Evolutionary conservation across 495 filamentous ascomycete genomes (phyloP), one percentile per base, ranked within the genome.

Genomic region (Penicillium desertorum): DNA sequence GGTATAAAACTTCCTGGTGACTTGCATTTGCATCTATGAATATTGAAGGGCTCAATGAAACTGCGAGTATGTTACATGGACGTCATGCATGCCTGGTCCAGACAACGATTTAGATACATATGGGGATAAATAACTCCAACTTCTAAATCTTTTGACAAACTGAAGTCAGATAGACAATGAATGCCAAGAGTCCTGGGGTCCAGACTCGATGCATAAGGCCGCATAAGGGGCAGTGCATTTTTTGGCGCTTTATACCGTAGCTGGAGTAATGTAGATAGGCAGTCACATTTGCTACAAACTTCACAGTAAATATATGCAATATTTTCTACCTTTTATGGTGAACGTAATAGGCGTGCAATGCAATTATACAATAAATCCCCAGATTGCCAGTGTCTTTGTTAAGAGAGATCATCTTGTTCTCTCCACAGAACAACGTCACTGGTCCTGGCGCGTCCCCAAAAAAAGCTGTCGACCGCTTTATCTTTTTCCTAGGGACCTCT

Each of bases 381-480:
- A 32, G 29, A 34, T 44, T 32, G 41, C 11, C 30, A 44, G 19
- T 44, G 30, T 14, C 30, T 51, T 44, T 54, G 42, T 50, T 59
- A 10, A 46, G 7, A 27, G 45, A 39, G n/a, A n/a, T 17, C 16
- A 8, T 39, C 4, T 7, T 17, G 36, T 37, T 16, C 50, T 58
- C 62, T 60, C 53, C 60, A 55, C 61, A 62, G 49, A 52, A 59
- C 51, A 68, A 69, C 66, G 66, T 69, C 66, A 69, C 66, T 59
- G 66, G 47, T 66, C 43, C 44, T 42, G 45, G 55, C 62, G 64
- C 64, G 56, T 64, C 59, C 52, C 61, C 23, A 53, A 66, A 66
- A 68, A 69, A 66, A 66, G 62, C 60, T 61, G 56, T 60, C 66
- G 52, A 58, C 61, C 60, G 51, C 60, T 65, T 57, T 55, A 55